Percentiles rank a stretch among this genome's conserved stretches.
Conservation (phyloP, 129 eudicot genomes). For the Centaurea solstitialis region DNA sequence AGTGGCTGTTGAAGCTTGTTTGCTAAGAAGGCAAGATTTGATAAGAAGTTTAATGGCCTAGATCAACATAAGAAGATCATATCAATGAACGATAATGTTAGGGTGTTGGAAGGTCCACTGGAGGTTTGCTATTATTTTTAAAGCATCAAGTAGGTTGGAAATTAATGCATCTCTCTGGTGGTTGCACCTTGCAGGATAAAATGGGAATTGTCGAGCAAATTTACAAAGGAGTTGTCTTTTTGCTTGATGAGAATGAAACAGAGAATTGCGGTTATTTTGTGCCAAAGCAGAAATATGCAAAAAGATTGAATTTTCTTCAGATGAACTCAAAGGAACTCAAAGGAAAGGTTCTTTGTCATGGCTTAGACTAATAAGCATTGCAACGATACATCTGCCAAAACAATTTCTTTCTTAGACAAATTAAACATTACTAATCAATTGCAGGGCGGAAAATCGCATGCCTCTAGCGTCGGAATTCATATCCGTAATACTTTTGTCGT, state of each 20-base stretch:
- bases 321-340: constrained; percentile 28
- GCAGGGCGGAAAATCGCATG: constrained; percentile 61
- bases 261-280: constrained; percentile 78
- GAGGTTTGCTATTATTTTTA: constrained; percentile 50
- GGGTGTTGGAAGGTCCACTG: constrained; percentile 77
- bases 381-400: no score
- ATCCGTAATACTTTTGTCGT: constrained; percentile 5
- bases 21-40: constrained; percentile 52
- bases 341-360: constrained; percentile 50
- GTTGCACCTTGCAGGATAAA: constrained; percentile 55
- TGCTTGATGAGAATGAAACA: constrained; percentile 62
- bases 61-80: constrained; percentile 64
- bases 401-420: not conserved
- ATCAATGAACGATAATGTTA: constrained; percentile 56
- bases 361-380: not conserved
- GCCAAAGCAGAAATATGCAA: constrained; percentile 70
- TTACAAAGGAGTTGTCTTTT: constrained; percentile 69
- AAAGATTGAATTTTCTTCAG: constrained; percentile 51
- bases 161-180: constrained; percentile 5
- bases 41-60: constrained; percentile 58
- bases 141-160: not conserved
- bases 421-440: not conserved
- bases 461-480: not conserved
- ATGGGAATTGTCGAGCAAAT: constrained; percentile 72
- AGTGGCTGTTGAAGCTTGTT: constrained; percentile 52